Percentiles rank a stretch among this genome's conserved stretches.
These are phyloP conservation scores for Tetrahymena malaccensis DNA, from an alignment of 73 alveolate genomes.

Conservation along the genomic window DNA sequence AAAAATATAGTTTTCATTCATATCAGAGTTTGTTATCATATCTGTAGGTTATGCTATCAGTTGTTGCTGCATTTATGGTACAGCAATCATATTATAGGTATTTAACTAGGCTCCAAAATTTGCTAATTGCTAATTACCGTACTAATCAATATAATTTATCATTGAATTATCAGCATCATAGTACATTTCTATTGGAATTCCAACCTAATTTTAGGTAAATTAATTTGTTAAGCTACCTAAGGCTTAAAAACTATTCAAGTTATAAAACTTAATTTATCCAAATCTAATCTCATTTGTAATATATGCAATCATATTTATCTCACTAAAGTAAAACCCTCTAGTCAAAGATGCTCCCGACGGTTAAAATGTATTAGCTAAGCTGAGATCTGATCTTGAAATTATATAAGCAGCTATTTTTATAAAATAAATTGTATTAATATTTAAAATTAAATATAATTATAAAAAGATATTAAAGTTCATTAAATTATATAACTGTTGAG, in stretches of 20 bases:
- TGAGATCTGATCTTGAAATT: neutral
- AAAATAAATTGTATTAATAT: neutral
- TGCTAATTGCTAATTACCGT: neutral
- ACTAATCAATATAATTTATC: neutral
- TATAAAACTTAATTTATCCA: neutral
- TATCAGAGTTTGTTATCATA: neutral
- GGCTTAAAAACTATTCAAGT: neutral
- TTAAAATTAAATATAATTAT: no score
- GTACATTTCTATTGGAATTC: neutral
- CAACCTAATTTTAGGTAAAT: neutral
- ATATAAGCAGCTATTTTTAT: neutral
- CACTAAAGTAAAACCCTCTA: neutral
- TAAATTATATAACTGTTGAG: no score
- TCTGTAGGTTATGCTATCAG: neutral
- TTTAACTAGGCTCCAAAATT: neutral
- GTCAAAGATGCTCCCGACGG: neutral
- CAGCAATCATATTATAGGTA: neutral
- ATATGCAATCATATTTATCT: neutral
- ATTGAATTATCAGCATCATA: neutral
- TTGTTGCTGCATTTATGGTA: neutral
- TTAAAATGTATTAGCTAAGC: neutral
- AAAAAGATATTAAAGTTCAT: no score
- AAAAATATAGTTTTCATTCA: neutral
- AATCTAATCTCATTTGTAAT: neutral
- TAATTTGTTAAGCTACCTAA: neutral